Base-by-base conservation (phyloP, 2,329 filamentous ascomycete species). In the Phaeosphaeria sp. region DNA sequence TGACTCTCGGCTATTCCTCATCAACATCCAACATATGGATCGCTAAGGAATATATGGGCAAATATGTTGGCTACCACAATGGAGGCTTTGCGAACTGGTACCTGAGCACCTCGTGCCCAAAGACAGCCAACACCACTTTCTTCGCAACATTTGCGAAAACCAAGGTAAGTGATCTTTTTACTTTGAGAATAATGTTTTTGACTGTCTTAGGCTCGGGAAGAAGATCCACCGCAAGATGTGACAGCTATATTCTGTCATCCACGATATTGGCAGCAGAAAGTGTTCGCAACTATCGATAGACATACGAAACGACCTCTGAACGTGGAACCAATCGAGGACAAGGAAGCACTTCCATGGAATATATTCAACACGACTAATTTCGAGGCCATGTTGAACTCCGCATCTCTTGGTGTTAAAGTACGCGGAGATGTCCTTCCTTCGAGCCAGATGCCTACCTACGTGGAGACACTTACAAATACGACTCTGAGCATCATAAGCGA, bases 221-320 rank as follows among this genome's bases (percentile, higher is more conserved):
- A 53, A 3, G 69, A 71, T 27, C 57, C 64, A 0, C 55, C 61
- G 1, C 53, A 65, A 0, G 60, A 70, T 1, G 60, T 67, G 0
- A 70, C 72, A 1, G 49, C 56, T 0, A 50, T 75, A 1, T 75
- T 61, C 25, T 75, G 73, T 11, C 15, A 40, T 8, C 62, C 71
- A 0, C 61, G 33, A 0, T 87, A 86, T 54, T 81, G 77, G 49
- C 72, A 77, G n/a, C 82, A 85, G 40, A 13, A 72, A 0, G 82
- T 84, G 0, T 65, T 70, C 0, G 80, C 81, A 0, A 81, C 75
- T 0, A 73, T 87, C 1, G 63, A 72, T 11, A 30, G 30, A 1
- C 0, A 9, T 0, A 64, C 56, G 0, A 53, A 30, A 21, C n/a
- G 1, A 1, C 66, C 66, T 0, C 3, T 53, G 0, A 49, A 46